Evolutionary conservation across 139 green algal species (phyloP).

Genomic region (Zygnema circumcarinatum): DNA sequence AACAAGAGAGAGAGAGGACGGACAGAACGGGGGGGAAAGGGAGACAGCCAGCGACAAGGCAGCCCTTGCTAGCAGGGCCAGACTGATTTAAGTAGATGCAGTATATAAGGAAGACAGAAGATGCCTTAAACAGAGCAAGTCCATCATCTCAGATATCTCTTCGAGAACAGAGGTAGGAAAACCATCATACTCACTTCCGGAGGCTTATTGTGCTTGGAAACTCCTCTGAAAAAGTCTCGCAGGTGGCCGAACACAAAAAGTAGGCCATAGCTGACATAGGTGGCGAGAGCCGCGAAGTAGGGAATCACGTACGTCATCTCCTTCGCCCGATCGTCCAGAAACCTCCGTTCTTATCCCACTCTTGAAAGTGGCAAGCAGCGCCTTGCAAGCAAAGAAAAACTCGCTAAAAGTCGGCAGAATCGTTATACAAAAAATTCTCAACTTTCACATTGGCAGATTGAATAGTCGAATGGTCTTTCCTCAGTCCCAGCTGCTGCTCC

Average conservation of each 20-base stretch:
- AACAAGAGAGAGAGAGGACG: not conserved
- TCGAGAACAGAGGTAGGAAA: not conserved
- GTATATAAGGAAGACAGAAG: not conserved
- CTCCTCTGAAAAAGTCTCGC: constrained; percentile 75
- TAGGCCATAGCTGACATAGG: constrained; percentile 62
- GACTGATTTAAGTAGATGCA: not conserved
- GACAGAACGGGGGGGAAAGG: not conserved
- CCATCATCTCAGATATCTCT: not conserved
- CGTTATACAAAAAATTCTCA: too few species aligned
- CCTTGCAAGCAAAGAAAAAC: too few species aligned
- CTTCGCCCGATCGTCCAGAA: too few species aligned
- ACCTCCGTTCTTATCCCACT: too few species aligned
- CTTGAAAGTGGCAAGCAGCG: too few species aligned
- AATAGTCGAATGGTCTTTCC: too few species aligned
- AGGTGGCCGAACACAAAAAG: constrained; percentile 84
- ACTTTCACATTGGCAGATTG: too few species aligned
- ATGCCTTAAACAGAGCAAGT: not conserved
- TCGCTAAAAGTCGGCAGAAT: too few species aligned
- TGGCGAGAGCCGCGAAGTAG: constrained; percentile 61
- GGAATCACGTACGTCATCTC: constrained; percentile 56
- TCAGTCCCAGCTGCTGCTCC: too few species aligned
- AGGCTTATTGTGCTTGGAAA: not conserved
- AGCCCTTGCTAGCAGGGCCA: not conserved
- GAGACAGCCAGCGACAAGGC: too few species aligned
- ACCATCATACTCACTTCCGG: not conserved